Evolutionary conservation across 805 yeast genomes (phyloP).

Genomic region (Schwanniomyces yamadae): DNA sequence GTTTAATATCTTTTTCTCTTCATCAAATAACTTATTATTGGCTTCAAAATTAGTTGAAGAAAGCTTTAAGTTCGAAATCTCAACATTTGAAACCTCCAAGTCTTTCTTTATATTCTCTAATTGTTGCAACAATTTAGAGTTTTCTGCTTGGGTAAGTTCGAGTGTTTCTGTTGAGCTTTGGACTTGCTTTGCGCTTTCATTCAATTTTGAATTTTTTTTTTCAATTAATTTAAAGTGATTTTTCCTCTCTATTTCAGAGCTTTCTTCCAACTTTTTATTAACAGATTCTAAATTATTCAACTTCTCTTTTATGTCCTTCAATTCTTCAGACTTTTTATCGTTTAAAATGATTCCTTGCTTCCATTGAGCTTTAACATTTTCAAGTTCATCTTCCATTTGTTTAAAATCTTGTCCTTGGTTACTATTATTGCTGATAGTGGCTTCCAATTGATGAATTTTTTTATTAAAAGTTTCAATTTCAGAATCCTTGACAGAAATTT

Average conservation of each 20-base stretch:
- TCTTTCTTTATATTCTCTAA: neutral
- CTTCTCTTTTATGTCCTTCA: neutral
- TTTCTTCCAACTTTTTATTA: neutral
- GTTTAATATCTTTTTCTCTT: neutral
- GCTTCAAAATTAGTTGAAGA: neutral
- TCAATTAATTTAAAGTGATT: neutral
- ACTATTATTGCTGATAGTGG: no score
- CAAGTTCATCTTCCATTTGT: neutral
- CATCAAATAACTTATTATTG: neutral
- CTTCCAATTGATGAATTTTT: no score
- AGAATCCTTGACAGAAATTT: no score
- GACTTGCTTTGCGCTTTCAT: neutral
- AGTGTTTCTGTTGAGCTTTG: no score
- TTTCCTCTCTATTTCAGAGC: neutral
- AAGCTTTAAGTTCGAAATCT: no score
- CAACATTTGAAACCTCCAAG: no score
- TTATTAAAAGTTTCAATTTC: no score
- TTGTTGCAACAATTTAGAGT: neutral
- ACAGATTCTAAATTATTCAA: slow-evolving; percentile 1
- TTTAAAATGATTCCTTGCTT: neutral
- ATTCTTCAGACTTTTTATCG: neutral
- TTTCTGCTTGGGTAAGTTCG: no score
- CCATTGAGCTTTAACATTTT: neutral
- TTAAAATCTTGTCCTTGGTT: no score
- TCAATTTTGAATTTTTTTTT: neutral